These are phyloP conservation scores for Alternaria conjuncta DNA, from an alignment of 2,329 filamentous ascomycete genomes.

Conservation along the genomic window DNA sequence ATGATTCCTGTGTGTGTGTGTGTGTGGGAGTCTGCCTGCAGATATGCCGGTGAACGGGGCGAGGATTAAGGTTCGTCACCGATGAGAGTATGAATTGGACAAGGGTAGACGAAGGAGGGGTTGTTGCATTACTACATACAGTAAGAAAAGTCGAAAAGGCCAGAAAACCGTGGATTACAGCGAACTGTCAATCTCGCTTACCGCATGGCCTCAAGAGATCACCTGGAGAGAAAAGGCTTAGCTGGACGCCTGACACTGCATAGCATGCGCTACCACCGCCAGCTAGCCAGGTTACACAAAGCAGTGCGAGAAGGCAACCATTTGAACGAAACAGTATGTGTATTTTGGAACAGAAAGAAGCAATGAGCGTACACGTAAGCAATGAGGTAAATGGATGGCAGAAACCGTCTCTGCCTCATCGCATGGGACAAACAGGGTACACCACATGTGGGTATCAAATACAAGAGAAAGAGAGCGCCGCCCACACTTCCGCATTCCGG, in stretches of 20 bases:
- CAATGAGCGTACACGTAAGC: conserved; percentile 1
- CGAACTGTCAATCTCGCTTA: conserved; percentile 7
- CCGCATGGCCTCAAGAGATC: not conserved
- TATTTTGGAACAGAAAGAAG: not conserved
- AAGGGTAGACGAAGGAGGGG: conserved; percentile 1
- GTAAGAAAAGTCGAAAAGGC: not conserved
- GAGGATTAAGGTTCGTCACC: not conserved
- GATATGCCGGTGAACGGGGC: not conserved
- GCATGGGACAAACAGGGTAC: not conserved
- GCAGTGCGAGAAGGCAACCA: not conserved
- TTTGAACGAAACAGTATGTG: not conserved
- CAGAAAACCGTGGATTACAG: not conserved
- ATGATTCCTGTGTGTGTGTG: not conserved
- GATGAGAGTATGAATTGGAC: not conserved
- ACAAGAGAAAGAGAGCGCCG: conserved; percentile 3
- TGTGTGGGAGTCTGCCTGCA: not conserved
- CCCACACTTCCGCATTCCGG: not conserved
- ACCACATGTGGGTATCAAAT: conserved; percentile 15
- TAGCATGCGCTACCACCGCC: not conserved
- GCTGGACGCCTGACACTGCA: not conserved
- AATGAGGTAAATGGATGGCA: not conserved
- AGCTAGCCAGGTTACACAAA: not conserved
- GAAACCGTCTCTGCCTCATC: not conserved
- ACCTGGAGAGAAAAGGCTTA: not conserved
- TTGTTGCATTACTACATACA: not conserved